phyloP scores from a whole-genome alignment of 2,329 filamentous ascomycete genomes.

The Bimuria novae-zelandiae region DNA sequence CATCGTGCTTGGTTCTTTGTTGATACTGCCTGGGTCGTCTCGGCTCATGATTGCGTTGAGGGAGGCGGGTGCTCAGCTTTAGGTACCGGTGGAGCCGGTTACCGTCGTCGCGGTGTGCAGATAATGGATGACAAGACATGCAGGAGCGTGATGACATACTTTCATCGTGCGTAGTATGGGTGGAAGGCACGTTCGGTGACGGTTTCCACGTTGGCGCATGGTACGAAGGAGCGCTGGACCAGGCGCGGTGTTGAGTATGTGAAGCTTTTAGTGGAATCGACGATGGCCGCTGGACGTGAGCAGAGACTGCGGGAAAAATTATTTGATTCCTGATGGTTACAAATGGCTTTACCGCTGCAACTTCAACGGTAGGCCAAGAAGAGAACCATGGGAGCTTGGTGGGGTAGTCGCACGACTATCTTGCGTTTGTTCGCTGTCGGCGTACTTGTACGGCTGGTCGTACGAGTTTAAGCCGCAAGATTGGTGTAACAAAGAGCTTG shows the following conservation, averaged over 20 bases:
- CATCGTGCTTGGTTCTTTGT: neutral
- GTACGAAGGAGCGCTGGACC: neutral
- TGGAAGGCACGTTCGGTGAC: neutral
- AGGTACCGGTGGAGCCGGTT: neutral
- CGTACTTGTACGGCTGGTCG: no score
- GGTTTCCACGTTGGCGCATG: no score
- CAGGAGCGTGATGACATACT: neutral
- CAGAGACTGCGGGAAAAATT: neutral
- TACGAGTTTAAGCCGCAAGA: neutral
- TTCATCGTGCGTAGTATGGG: neutral
- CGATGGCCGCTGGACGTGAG: neutral
- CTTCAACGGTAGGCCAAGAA: neutral
- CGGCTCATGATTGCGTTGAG: neutral
- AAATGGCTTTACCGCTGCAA: no score
- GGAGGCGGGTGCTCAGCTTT: neutral
- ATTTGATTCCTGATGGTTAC: neutral
- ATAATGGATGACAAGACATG: neutral
- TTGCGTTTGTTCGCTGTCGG: neutral
- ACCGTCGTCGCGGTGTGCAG: neutral
- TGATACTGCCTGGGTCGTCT: neutral
- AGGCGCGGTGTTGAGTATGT: neutral
- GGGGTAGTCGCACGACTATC: neutral
- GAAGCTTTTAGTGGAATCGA: constrained; percentile 2
- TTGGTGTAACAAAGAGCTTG: no score
- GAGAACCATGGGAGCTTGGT: neutral